A percentile compares a stretch with the other conserved stretches of the same genome.
Evolutionary conservation across 2,329 filamentous ascomycete genomes (phyloP).

Genomic region (Apiospora marii): DNA sequence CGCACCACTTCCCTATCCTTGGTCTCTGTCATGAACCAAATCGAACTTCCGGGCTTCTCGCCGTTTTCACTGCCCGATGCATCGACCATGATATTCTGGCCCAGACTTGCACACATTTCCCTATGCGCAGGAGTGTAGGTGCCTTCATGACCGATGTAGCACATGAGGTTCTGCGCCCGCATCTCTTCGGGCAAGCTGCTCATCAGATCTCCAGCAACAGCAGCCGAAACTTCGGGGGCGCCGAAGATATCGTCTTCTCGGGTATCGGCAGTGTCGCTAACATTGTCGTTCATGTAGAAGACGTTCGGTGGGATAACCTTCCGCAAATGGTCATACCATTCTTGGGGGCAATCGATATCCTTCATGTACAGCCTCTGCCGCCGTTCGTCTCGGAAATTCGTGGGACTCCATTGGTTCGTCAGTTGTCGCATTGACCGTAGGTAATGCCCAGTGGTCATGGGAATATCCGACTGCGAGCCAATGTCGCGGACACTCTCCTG

Average conservation of each 20-base stretch:
- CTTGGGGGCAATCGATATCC: conserved; percentile 90
- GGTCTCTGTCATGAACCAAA: conserved; percentile 99
- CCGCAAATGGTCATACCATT: conserved; percentile 84
- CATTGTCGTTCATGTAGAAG: conserved; percentile 89
- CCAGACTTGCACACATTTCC: conserved; percentile 96
- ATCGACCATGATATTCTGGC: conserved; percentile 99
- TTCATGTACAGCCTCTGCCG: conserved; percentile 93
- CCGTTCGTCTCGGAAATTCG: conserved; percentile 79
- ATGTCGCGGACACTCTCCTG: conserved; percentile 89
- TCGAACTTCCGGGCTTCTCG: conserved; percentile 84
- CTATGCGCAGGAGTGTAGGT: conserved; percentile 95
- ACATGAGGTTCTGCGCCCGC: conserved; percentile 97
- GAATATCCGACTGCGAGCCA: conserved; percentile 73
- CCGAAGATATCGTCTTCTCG: conserved; percentile 56
- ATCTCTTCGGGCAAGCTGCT: conserved; percentile 85
- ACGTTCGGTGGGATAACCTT: conserved; percentile 81
- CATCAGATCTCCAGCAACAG: conserved; percentile 90
- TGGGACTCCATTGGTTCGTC: conserved; percentile 79
- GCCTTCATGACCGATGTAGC: conserved; percentile 96
- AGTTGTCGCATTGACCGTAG: conserved; percentile 85
- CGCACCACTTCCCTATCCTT: conserved; percentile 90
- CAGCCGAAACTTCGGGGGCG: conserved; percentile 63
- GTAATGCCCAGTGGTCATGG: conserved; percentile 90
- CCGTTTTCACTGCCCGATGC: conserved; percentile 77
- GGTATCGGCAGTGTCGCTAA: conserved; percentile 47